A percentile compares a stretch with the other conserved stretches of the same genome.
phyloP scores from a whole-genome alignment of 2,329 filamentous ascomycete species.

The Sclerotinia subarctica region DNA sequence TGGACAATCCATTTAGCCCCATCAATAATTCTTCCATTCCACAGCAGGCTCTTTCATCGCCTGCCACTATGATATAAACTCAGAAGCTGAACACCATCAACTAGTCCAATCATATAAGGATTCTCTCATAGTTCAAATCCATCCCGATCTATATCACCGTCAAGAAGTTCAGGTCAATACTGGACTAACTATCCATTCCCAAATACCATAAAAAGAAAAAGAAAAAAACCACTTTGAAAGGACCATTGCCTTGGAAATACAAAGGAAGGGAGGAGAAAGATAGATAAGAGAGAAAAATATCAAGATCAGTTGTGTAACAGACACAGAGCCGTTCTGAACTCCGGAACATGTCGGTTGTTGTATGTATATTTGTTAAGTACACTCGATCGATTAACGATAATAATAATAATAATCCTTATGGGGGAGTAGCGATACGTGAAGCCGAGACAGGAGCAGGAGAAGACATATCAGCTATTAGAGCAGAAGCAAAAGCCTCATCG shows the following conservation, averaged over 20 bases:
- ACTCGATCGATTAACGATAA: not conserved
- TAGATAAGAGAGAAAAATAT: not conserved
- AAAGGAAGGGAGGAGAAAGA: not conserved
- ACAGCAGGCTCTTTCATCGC: not conserved
- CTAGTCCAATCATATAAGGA: not conserved
- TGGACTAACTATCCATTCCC: not conserved
- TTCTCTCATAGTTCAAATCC: slow-evolving; percentile 6
- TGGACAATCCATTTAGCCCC: not conserved
- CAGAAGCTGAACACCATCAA: not conserved
- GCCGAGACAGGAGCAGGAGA: not conserved
- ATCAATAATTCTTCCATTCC: not conserved
- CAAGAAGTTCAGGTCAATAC: not conserved
- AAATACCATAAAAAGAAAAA: not conserved
- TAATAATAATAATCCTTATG: not conserved
- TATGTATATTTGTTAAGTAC: slow-evolving; percentile 1
- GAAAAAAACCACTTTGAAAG: not conserved
- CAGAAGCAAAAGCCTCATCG: not conserved
- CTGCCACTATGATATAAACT: not conserved
- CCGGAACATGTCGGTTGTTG: not conserved
- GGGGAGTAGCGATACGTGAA: slow-evolving; percentile 11
- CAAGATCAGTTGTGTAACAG: not conserved
- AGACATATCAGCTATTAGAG: not conserved
- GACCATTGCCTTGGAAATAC: not conserved
- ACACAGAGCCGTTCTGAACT: slow-evolving; percentile 1
- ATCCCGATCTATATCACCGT: slow-evolving; percentile 8